Base-by-base conservation (phyloP, 148 eudicot species). In the Hydrangea macrophylla region DNA sequence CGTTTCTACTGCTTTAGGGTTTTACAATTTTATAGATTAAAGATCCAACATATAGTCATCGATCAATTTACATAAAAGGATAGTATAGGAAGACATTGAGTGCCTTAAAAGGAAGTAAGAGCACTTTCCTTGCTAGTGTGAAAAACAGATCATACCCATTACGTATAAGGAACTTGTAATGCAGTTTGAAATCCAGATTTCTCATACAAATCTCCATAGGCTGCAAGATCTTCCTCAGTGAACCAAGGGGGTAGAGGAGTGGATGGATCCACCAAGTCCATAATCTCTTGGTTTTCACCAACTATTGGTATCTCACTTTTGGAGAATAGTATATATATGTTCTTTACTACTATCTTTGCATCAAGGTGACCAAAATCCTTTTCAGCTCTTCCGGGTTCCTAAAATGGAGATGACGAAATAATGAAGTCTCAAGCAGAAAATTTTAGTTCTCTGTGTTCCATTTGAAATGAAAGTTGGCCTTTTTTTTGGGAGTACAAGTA, bases 301-400 rank as follows among this genome's bases (percentile, higher is more conserved):
- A 90, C 93, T 25, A 76, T 81, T 25, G 90, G 93, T 60, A 83
- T 58, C 69, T 85, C 82, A 40, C 68, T 76, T 76, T 61, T 73
- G 9, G 90, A 85, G 65, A 88, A 88, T 40, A 88, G 67, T 28
- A 80, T 85, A 77, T 88, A 88, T 2, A 83, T 71, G 66, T 85
- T 83, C 61, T 69, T 65, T 15, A 85, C 73, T n/a, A 88, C 85
- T 18, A 88, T 85, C 64, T 81, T 88, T 12, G 75, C 76, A 66
- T 85, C 82, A 32, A 88, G 58, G 6, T 88, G 84, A 4, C 79
- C 75, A 70, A 88, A 88, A 73, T 88, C 93, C 58, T 88, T 86
- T 74, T 88, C 93, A 32, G 90, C 88, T 70, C 88, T 71, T 74
- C 90, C 93, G 28, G 83, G 79, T 68, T 79, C 82, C 93, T 88